Evolutionary conservation across 768 basidiomycete genomes (phyloP), one percentile per base, ranked within the genome.

Genomic region (Kwoniella newhampshirensis): DNA sequence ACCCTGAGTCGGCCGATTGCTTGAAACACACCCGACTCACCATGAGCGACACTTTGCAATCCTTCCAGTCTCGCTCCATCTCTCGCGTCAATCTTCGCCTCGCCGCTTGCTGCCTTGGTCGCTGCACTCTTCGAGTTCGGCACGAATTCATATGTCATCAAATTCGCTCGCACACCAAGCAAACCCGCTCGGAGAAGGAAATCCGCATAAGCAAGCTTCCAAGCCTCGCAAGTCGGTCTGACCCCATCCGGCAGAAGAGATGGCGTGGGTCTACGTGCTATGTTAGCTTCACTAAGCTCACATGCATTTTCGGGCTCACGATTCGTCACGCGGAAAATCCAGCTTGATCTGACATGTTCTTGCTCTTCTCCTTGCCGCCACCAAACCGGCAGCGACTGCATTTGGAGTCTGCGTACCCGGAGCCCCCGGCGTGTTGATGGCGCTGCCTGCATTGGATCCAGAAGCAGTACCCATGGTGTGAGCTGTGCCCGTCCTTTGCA

Each of bases 141-240:
- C 2, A 60, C 27, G 43, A 70, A 68, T n/a, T 30, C 43, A 15
- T 56, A 62, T 17, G 60, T 59, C 58, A 68, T 37, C 46, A 68
- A 46, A 12, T 39, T 53, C 12, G 62, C 59, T 27, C 70, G 60
- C 9, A 51, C 28, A 3, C 58, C 61, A 26, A 64, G 45, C 21
- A 74, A 36, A 8, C 58, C 64, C 47, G 59, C 59, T 1, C 72
- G 70, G 32, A 70, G 62, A 7, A 75, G 61, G 51, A 68, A 68
- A 52, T 74, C 71, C 4, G 69, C 67, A 58, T 75, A 75, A 11
- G 67, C 57, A 4, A 67, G 36, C 20, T 67, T 68, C 50, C 59
- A 68, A 7, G 44, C 55, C 42, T 73, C 68, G 56, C 63, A 69
- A 20, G 27, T 48, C 9, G 39, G n/a, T 39, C 41, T 25, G 25